Conservation (phyloP, 495 filamentous ascomycete genomes). For the Hypoxylon fragiforme region DNA sequence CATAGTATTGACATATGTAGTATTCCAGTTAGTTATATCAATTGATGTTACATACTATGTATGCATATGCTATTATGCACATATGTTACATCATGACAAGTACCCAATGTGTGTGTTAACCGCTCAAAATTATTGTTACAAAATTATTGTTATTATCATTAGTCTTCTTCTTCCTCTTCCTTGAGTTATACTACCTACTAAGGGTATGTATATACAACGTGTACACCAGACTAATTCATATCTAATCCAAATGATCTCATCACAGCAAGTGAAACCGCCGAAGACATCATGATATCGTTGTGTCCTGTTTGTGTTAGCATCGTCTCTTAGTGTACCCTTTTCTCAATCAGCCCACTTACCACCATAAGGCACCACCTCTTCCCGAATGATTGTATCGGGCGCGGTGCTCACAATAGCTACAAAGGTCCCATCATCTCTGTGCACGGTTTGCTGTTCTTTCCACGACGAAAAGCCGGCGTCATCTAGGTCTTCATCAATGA, state of each 20-base stretch:
- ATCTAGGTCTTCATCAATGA: constrained; percentile 36
- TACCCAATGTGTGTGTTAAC: too few relatives aligned
- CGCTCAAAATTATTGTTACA: too few relatives aligned
- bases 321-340: not conserved
- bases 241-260: constrained; percentile 62
- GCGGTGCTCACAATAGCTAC: constrained; percentile 44
- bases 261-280: constrained; percentile 62
- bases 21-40: too few relatives aligned
- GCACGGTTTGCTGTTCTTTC: constrained; percentile 45
- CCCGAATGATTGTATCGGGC: constrained; percentile 46
- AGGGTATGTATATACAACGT: too few relatives aligned
- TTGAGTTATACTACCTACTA: too few relatives aligned
- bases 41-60: too few relatives aligned
- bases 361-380: constrained; percentile 61
- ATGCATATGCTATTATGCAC: too few relatives aligned
- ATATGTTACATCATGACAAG: too few relatives aligned
- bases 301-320: constrained; percentile 52
- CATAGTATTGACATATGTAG: too few relatives aligned
- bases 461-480: constrained; percentile 38
- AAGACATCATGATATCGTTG: constrained; percentile 57
- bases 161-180: too few relatives aligned
- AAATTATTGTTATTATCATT: too few relatives aligned
- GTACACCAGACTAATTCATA: too few relatives aligned
- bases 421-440: constrained; percentile 45
- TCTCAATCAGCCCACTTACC: constrained; percentile 45